phyloP scores from a whole-genome alignment of 2,329 filamentous ascomycete genomes.

The Didymella sp. region DNA sequence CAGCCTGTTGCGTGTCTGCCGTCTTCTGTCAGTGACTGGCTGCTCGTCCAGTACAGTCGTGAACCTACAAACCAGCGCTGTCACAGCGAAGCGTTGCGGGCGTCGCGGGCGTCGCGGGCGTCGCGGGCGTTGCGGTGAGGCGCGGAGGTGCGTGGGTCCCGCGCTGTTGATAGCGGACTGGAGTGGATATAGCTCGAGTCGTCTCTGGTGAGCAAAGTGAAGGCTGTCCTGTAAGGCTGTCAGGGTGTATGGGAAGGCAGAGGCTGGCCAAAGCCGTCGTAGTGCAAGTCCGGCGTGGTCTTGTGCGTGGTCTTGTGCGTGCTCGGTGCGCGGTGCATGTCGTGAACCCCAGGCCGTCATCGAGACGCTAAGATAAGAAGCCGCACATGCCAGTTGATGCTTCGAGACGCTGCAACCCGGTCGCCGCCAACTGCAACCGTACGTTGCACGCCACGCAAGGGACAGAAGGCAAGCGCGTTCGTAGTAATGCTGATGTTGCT shows the following conservation, averaged over 20 bases:
- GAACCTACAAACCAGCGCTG: neutral
- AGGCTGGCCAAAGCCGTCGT: neutral
- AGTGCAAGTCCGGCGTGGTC: neutral
- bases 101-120: no score
- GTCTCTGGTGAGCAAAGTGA: neutral
- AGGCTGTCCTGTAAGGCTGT: neutral
- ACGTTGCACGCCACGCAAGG: neutral
- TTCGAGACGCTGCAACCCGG: neutral
- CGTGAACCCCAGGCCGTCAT: neutral
- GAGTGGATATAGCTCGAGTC: neutral
- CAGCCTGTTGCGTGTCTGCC: neutral
- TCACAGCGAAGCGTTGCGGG: conserved; percentile 8
- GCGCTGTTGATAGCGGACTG: neutral
- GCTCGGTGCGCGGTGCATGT: neutral
- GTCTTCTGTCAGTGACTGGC: neutral
- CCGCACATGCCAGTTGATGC: conserved; percentile 1
- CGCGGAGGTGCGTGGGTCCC: conserved; percentile 22
- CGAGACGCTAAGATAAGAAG: conserved; percentile 1
- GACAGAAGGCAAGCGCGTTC: neutral
- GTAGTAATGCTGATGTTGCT: neutral
- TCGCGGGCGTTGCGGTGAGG: conserved; percentile 25
- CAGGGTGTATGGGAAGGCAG: neutral
- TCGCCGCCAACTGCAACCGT: neutral
- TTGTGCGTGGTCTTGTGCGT: neutral
- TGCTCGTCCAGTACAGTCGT: no score